Evolutionary conservation across 2,329 filamentous ascomycete genomes (phyloP), one percentile per base, ranked within the genome.

Genomic region (Paramyrothecium sp.): DNA sequence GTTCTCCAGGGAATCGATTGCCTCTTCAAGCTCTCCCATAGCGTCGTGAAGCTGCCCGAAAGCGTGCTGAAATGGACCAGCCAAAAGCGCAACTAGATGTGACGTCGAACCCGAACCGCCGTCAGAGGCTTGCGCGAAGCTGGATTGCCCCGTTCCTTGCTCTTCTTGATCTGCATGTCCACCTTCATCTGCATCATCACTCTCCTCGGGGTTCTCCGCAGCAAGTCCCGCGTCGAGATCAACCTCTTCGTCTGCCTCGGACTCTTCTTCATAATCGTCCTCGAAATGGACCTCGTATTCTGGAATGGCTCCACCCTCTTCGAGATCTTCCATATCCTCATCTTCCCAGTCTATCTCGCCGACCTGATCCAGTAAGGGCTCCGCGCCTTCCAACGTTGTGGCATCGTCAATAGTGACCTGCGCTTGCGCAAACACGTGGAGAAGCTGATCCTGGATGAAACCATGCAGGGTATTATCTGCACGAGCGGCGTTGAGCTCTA

Each of bases 191-290:
- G 60, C 61, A 26, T 60, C 62, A 17, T 60, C 63, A 16, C 63
- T 55, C 16, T 62, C 62, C 17, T 66, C 63, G 2, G 57, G 56
- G 3, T 63, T 58, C 2, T 61, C 58, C 8, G 61, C 61, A 21
- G 61, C 61, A 44, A 62, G 10, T 10, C 5, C 26, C 10, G 10
- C 64, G 10, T 63, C 63, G 11, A 61, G 65, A 7, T 59, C 56
- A 10, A 60, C 66, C 12, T 61, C 59, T 19, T 63, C 63, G 12
- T 61, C 58, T 7, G 57, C 58, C 38, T 61, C 61, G 11, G 53
- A 59, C 26, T 64, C 54, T 10, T 58, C 60, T 12, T 60, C 63
- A 51, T 44, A 51, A 2, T 58, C 57, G 19, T 58, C 59, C 13
- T 63, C 55, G 26, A 54, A 56, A 8, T 60, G 55, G 19, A 62